phyloP scores from a whole-genome alignment of 331 rosid genomes.

The Telfairia occidentalis region DNA sequence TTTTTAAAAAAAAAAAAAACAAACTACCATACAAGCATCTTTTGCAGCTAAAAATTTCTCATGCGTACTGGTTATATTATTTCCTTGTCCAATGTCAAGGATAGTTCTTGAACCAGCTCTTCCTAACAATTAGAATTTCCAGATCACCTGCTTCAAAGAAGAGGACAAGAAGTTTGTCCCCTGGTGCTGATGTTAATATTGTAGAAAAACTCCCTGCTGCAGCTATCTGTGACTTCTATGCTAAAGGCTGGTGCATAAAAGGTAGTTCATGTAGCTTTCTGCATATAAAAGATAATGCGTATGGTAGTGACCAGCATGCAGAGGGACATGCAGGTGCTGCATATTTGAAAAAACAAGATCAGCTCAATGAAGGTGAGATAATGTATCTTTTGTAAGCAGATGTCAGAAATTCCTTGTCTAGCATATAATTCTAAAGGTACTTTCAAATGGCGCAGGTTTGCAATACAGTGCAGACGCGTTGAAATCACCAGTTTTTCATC shows the following conservation, averaged over 20 bases:
- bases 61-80: constrained; percentile 6
- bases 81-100: constrained; percentile 21
- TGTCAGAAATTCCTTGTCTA: constrained; percentile 24
- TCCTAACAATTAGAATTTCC: constrained; percentile 36
- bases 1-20: background rate
- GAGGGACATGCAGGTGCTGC: constrained; percentile 36
- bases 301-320: constrained; percentile 27
- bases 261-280: constrained; percentile 82
- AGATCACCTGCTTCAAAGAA: constrained; percentile 33
- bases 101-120: constrained; percentile 18
- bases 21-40: background rate
- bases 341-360: constrained; percentile 34
- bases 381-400: constrained; percentile 17
- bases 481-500: constrained; percentile 24
- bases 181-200: constrained; percentile 38
- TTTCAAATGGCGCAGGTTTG: constrained; percentile 37
- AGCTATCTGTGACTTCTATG: constrained; percentile 54
- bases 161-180: constrained; percentile 34
- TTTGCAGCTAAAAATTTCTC: constrained; percentile 5
- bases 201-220: constrained; percentile 40
- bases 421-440: constrained; percentile 23
- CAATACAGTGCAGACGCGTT: constrained; percentile 30
- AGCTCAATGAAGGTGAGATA: constrained; percentile 60
- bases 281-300: constrained; percentile 44
- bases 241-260: constrained; percentile 93